Base-by-base conservation (phyloP, 1,284 basidiomycete species). In the Farysia itapuensis region DNA sequence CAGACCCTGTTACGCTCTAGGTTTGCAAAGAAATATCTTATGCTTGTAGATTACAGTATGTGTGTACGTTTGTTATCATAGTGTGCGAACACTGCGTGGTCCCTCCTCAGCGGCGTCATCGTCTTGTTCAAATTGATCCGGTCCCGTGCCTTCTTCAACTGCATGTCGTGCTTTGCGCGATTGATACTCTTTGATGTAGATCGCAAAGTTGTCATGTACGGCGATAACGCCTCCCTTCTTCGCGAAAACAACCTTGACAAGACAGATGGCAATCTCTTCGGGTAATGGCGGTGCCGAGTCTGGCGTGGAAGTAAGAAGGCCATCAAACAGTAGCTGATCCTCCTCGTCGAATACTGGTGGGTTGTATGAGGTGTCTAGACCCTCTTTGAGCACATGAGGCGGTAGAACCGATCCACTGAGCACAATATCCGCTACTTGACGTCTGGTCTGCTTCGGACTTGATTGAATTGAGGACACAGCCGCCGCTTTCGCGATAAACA, bases 51-150 rank as follows among this genome's bases (percentile, higher is more conserved):
- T n/a, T n/a, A n/a, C n/a, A n/a, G n/a, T n/a, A n/a, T n/a, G n/a
- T n/a, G n/a, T n/a, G n/a, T n/a, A n/a, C n/a, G n/a, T n/a, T n/a
- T n/a, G n/a, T 2, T 26, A 3, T 41, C 23, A 59, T 4, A 59
- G 42, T 1, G 50, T 60, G 11, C 57, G 45, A 20, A 60, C 57
- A 35, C 57, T 60, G 19, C 57, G 28, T 8, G 43, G 49, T n/a
- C n/a, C n/a, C n/a, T 59, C 48, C 2, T 52, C 56, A 4, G 13
- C 35, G 1, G 34, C 47, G 22, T 50, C 47, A 6, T 43, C 13
- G 12, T 50, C 53, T 14, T 30, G 41, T 2, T 18, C 25, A 42
- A 39, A 50, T 5, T 28, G n/a, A n/a, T n/a, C n/a, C n/a, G n/a
- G n/a, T n/a, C n/a, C n/a, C n/a, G n/a, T n/a, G n/a, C n/a, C n/a